Evolutionary conservation across 495 filamentous ascomycete species (phyloP), one percentile per base, ranked within the genome.

Genomic region (Neurospora sp.): DNA sequence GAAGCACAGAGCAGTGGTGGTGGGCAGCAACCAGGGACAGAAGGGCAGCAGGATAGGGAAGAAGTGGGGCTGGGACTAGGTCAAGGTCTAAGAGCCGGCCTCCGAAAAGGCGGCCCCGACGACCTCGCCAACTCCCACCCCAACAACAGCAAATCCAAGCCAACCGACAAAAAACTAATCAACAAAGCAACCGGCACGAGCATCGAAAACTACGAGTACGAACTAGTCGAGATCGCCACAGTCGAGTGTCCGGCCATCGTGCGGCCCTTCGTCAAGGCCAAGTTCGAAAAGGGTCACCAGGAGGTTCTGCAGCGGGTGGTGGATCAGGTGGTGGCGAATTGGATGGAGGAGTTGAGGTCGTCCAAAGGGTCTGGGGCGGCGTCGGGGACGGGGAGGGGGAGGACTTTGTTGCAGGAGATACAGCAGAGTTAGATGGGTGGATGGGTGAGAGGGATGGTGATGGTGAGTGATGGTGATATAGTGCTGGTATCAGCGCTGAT

Each of bases 161-260:
- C 45, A 31, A 31, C 47, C 2, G 27, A 31, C 27, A 31, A 31
- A 31, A 14, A 31, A 16, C 6, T 65, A 65, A 65, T 65, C 53
- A 65, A 65, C 53, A 65, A 65, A 65, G 53, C 18, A 16, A 65
- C 53, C 22, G 53, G 53, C 31, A 65, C 53, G 6, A 3, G 2
- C 12, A 65, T 65, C 31, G 53, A 65, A 18, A 65, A 65, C n/a
- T 71, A 53, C 27, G 78, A 81, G n/a, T 80, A 74, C 40, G 80
- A 81, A 72, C 70, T 82, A 45, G 78, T 81, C 7, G 80, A 81
- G 73, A 77, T 79, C 8, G 78, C 80, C 14, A 71, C 14, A 14
- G 71, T 82, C 27, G 72, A 76, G 42, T 82, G 80, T 72, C 68
- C 73, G 12, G 59, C 69, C 14, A 31, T 82, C 1, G 75, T 82